Base-by-base conservation (phyloP, 2,329 filamentous ascomycete genomes). In the Phialophora chinensis region DNA sequence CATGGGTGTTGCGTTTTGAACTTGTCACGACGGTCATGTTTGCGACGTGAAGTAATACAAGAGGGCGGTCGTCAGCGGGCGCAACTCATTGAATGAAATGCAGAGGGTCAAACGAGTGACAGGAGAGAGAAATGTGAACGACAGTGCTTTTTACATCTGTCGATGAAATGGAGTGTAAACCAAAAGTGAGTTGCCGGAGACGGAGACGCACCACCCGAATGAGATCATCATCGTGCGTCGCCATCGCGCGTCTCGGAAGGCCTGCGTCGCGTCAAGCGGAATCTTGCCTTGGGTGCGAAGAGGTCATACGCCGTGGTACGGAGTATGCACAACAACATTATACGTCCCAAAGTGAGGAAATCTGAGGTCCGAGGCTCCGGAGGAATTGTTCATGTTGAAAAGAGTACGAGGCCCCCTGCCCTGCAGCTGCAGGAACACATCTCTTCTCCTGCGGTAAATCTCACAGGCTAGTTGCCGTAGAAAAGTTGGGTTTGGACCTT, bases 181-280 rank as follows among this genome's bases (percentile, higher is more conserved):
- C 58, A 25, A 38, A 52, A 55, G 14, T 62, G 31, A 38, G 47
- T 42, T 23, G 44, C 62, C 58, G 65, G 33, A 62, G 31, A 53
- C 58, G 65, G 33, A 62, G 31, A 53, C 58, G 25, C 35, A 47
- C 33, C 20, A 62, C 53, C 66, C 66, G 66, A 52, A 63, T 65
- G 64, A 67, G 63, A 61, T 67, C 62, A 64, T 66, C 33, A 63
- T 23, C 12, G 1, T 17, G 7, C 3, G 29, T n/a, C 31, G 38
- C 17, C 31, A 54, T 53, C 59, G 29, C 31, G 59, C 23, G 31
- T 33, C 49, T 33, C 38, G 35, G 17, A 33, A 49, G 42, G 20
- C 31, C 33, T 29, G 33, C 55, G 7, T 8, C 14, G 20, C 38
- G 33, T 42, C n/a, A 17, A 25, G 44, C 42, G 10, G 25, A 23